Percentiles rank a stretch among this genome's conserved stretches.
Evolutionary conservation across 345 rosid species (phyloP).

Genomic region (Theobroma cacao): DNA sequence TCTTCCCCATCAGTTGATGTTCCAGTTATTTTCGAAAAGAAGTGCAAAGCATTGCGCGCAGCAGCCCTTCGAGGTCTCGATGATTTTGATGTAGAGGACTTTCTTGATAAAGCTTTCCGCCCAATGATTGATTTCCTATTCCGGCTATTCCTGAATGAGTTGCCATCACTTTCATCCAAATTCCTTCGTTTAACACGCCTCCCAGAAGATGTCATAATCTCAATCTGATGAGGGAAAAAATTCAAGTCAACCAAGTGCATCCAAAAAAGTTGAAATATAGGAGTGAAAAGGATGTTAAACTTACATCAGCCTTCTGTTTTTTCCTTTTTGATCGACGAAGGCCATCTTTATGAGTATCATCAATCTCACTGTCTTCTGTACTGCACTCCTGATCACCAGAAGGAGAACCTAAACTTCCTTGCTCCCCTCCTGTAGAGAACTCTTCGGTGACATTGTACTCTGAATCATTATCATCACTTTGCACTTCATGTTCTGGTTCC

Average conservation of each 20-base stretch:
- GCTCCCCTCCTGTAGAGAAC: constrained; percentile 66
- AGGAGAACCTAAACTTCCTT: constrained; percentile 61
- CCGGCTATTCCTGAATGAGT: constrained; percentile 40
- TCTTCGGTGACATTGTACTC: constrained; percentile 91
- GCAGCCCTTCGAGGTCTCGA: constrained; percentile 94
- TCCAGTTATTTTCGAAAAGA: constrained; percentile 84
- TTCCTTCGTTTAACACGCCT: constrained; percentile 88
- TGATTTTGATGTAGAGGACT: constrained; percentile 63
- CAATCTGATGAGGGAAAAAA: constrained; percentile 46
- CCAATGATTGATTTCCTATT: constrained; percentile 54
- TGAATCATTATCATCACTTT: constrained; percentile 89
- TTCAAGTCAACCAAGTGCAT: constrained; percentile 9
- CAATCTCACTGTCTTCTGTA: constrained; percentile 59
- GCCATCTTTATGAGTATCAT: constrained; percentile 52
- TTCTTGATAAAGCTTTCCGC: constrained; percentile 49
- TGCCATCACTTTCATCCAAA: constrained; percentile 67
- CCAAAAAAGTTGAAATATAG: background rate
- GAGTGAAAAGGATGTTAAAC: constrained; percentile 15
- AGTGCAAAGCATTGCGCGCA: constrained; percentile 84
- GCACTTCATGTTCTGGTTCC: constrained; percentile 83
- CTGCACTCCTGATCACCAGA: constrained; percentile 66
- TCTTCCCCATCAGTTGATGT: constrained; percentile 71
- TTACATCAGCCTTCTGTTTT: constrained; percentile 67
- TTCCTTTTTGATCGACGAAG: constrained; percentile 73
- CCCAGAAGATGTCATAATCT: constrained; percentile 86